phyloP scores from a whole-genome alignment of 257 asterid species.

The Gentiana macrophylla region DNA sequence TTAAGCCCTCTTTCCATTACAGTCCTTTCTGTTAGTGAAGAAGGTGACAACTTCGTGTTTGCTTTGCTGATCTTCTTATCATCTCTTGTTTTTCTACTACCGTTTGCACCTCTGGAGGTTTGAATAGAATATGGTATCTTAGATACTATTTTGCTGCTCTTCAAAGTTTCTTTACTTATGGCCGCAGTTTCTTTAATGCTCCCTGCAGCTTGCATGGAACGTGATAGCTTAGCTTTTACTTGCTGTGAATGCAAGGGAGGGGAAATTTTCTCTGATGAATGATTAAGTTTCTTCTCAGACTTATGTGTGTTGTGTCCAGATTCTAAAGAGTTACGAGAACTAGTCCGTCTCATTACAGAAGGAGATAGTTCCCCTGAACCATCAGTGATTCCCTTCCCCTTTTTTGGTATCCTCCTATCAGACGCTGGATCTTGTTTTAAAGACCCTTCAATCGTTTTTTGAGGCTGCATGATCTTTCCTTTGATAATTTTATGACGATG shows the following conservation, averaged over 20 bases:
- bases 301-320: conserved; percentile 13
- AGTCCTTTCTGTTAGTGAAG: not conserved
- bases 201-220: too few species aligned
- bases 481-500: conserved; percentile 56
- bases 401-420: conserved; percentile 14
- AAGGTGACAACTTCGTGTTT: conserved; percentile 19
- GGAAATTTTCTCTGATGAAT: conserved; percentile 11
- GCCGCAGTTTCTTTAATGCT: too few species aligned
- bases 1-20: conserved; percentile 24
- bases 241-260: conserved; percentile 7
- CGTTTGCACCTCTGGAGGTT: too few species aligned
- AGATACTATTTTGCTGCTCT: too few species aligned
- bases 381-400: conserved; percentile 17
- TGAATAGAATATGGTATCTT: too few species aligned
- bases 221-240: too few species aligned
- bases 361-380: not conserved
- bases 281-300: conserved; percentile 19
- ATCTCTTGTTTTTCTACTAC: too few species aligned
- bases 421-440: conserved; percentile 19
- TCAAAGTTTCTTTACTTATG: too few species aligned
- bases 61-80: not conserved
- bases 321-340: not conserved
- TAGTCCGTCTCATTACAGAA: conserved; percentile 5
- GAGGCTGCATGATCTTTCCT: conserved; percentile 27
- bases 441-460: conserved; percentile 25